These are phyloP conservation scores for Ambrosia hybrid DNA, from an alignment of 140 eudicot species.

Conservation along the genomic window DNA sequence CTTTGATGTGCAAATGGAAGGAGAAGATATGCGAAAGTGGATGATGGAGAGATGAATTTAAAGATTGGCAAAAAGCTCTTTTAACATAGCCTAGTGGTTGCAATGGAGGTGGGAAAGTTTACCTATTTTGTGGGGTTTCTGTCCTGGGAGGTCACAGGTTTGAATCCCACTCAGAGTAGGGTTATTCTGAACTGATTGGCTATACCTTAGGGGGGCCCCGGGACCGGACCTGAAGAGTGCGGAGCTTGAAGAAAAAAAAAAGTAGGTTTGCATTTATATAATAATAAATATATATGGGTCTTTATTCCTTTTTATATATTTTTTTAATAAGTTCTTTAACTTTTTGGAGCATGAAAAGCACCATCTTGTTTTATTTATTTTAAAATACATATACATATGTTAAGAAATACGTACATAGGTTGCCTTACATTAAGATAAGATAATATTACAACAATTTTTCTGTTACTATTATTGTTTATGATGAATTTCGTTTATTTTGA, in stretches of 20 bases:
- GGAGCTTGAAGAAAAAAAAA: too few species aligned
- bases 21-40: constrained; percentile 25
- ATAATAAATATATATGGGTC: neutral
- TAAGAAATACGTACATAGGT: neutral
- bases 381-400: too few species aligned
- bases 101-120: too few species aligned
- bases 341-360: constrained; percentile 16
- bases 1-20: constrained; percentile 24
- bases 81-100: constrained; percentile 1
- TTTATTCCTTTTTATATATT: neutral
- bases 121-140: too few species aligned
- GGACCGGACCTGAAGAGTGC: too few species aligned
- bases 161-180: too few species aligned
- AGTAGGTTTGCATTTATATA: constrained; percentile 17
- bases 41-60: constrained; percentile 24
- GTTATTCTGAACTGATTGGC: too few species aligned
- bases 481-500: neutral
- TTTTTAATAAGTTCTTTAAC: neutral
- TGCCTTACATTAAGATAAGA: neutral
- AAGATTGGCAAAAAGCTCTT: constrained; percentile 22
- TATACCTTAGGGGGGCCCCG: too few species aligned
- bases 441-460: too few species aligned
- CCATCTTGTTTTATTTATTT: constrained; percentile 4
- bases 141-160: too few species aligned
- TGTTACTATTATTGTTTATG: neutral